These are phyloP conservation scores for Dichotomocladium elegans DNA, from an alignment of 371 early-diverging fungal genomes.

Conservation along the genomic window DNA sequence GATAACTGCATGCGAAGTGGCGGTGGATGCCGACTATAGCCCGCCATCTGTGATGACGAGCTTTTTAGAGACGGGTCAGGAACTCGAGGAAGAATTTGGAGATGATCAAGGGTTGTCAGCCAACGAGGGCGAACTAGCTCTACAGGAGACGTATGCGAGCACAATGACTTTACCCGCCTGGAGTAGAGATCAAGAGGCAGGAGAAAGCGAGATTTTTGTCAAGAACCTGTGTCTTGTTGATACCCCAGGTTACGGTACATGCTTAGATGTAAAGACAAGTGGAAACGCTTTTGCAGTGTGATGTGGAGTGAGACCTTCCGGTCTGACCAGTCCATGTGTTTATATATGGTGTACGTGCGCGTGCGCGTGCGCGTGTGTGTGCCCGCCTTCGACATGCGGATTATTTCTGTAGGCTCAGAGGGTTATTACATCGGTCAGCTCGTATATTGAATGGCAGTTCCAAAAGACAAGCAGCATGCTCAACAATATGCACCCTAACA, in stretches of 20 bases:
- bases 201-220: slow-evolving; percentile 3
- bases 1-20: slow-evolving; percentile 24
- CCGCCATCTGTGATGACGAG: background rate
- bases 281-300: no score
- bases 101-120: background rate
- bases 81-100: slow-evolving; percentile 5
- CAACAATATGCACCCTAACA: slow-evolving; percentile 18
- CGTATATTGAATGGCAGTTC: slow-evolving; percentile 38
- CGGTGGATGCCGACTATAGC: slow-evolving; percentile 9
- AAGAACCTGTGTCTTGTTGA: slow-evolving; percentile 50
- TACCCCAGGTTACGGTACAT: slow-evolving; percentile 58
- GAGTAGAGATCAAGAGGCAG: slow-evolving; percentile 1
- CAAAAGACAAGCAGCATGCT: slow-evolving; percentile 26
- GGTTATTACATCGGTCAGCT: slow-evolving; percentile 24
- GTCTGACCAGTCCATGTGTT: no score
- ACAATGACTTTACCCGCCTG: slow-evolving; percentile 24
- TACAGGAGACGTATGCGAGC: slow-evolving; percentile 32
- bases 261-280: slow-evolving; percentile 49
- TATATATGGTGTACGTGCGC: no score
- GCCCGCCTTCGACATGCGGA: background rate
- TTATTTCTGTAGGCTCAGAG: slow-evolving; percentile 19
- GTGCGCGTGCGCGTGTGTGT: no score
- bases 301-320: no score
- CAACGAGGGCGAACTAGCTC: background rate
- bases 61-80: background rate